Percentiles rank a stretch among this genome's conserved stretches.
Conservation (phyloP, 2,329 filamentous ascomycete species). For the Cercospora sp. region DNA sequence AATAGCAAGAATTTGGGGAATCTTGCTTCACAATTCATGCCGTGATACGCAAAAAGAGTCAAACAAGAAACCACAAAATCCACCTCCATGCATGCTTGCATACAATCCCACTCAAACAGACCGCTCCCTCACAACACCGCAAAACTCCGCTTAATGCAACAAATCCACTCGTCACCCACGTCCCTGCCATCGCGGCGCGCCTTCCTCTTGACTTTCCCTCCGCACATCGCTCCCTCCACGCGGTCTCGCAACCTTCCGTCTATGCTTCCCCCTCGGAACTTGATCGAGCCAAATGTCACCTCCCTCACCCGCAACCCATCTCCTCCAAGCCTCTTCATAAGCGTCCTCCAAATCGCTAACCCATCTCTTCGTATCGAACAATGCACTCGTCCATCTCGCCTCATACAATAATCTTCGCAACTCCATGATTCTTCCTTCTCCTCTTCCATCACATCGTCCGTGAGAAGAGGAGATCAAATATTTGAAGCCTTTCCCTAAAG, state of each 20-base stretch:
- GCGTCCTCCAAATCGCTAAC: slow-evolving; percentile 84
- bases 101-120: neutral
- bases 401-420: slow-evolving; percentile 80
- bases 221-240: slow-evolving; percentile 8
- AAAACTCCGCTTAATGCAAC: neutral
- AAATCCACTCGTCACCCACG: neutral
- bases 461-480: slow-evolving; percentile 48
- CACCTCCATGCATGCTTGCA: neutral
- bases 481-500: slow-evolving; percentile 63
- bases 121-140: neutral
- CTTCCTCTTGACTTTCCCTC: slow-evolving; percentile 5
- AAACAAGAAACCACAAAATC: neutral
- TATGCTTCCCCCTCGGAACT: slow-evolving; percentile 21
- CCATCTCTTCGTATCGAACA: slow-evolving; percentile 93
- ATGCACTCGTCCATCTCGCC: slow-evolving; percentile 77
- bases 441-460: slow-evolving; percentile 26
- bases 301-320: slow-evolving; percentile 82
- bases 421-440: slow-evolving; percentile 69
- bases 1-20: neutral
- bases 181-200: neutral
- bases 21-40: neutral
- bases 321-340: slow-evolving; percentile 83
- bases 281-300: slow-evolving; percentile 81
- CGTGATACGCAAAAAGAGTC: neutral
- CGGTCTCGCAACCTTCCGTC: neutral